Evolutionary conservation across 2,329 filamentous ascomycete genomes (phyloP).

Genomic region (Raffaelea arxii): DNA sequence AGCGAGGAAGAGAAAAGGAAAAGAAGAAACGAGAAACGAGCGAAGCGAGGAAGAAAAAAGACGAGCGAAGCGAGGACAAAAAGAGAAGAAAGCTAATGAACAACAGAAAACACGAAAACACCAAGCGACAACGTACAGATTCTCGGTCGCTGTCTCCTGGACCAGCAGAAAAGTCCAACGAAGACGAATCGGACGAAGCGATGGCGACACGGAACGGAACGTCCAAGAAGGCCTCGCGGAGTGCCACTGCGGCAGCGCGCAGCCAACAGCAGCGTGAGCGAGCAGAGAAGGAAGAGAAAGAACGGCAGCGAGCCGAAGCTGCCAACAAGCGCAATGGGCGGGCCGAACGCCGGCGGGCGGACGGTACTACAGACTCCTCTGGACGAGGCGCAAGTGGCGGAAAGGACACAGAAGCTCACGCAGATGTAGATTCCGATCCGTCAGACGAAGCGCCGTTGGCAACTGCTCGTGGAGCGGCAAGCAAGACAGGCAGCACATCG

Average conservation of each 20-base stretch:
- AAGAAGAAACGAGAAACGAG: too few species aligned
- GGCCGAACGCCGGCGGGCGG: conserved; percentile 68
- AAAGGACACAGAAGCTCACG: conserved; percentile 25
- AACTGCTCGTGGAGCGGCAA: conserved; percentile 24
- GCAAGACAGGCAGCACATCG: conserved; percentile 8
- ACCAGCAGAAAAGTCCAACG: conserved; percentile 36
- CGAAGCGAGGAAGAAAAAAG: too few species aligned
- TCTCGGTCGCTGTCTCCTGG: conserved; percentile 65
- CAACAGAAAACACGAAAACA: conserved; percentile 57
- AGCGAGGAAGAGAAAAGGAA: too few species aligned
- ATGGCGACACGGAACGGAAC: conserved; percentile 36
- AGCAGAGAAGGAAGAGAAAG: conserved; percentile 63
- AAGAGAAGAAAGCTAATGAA: too few species aligned
- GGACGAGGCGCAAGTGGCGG: conserved; percentile 12
- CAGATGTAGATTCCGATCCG: conserved; percentile 56
- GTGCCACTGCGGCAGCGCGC: conserved; percentile 26
- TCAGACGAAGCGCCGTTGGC: conserved; percentile 56
- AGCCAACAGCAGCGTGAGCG: conserved; percentile 43
- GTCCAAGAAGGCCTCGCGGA: conserved; percentile 48
- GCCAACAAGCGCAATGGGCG: conserved; percentile 77
- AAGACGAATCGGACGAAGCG: conserved; percentile 67
- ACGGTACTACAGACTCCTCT: too few species aligned
- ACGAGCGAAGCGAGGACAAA: too few species aligned
- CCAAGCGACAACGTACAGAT: conserved; percentile 76
- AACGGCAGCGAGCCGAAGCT: conserved; percentile 63